Conservation (phyloP, 495 filamentous ascomycete species). For the Daldinia loculata region DNA sequence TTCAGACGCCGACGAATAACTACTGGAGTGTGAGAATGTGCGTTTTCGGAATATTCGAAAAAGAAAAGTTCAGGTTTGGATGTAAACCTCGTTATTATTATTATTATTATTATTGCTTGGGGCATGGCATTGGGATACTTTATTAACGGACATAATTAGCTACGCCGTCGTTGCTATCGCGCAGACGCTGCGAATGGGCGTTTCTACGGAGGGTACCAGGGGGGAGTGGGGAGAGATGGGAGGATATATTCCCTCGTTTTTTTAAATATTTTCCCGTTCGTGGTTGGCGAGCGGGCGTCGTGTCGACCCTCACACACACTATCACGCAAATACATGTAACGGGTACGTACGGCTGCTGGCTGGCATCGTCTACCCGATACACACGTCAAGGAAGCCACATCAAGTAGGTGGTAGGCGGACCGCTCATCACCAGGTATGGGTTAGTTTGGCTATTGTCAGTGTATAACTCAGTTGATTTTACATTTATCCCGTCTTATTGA, state of each 20-base stretch:
- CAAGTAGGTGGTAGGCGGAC: neutral
- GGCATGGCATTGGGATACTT: conserved; percentile 15
- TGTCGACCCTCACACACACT: neutral
- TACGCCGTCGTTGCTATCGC: conserved; percentile 1
- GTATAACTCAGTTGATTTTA: neutral
- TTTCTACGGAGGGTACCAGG: conserved; percentile 1
- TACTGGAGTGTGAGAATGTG: neutral
- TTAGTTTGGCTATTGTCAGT: neutral
- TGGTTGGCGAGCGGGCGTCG: neutral
- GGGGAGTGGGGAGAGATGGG: neutral
- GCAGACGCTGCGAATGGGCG: conserved; percentile 23
- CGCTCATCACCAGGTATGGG: neutral
- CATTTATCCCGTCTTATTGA: neutral
- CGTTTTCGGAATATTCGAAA: conserved; percentile 11
- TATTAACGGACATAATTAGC: conserved; percentile 17
- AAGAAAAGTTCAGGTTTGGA: neutral
- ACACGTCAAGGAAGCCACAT: neutral
- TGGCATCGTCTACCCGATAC: conserved; percentile 6
- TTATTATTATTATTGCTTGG: neutral
- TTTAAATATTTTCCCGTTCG: neutral
- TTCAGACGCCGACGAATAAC: neutral
- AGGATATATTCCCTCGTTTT: conserved; percentile 21
- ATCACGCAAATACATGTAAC: neutral
- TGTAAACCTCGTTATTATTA: conserved; percentile 3
- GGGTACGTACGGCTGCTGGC: conserved; percentile 10